phyloP scores from a whole-genome alignment of 129 eudicot species.

The Helianthus annuus region DNA sequence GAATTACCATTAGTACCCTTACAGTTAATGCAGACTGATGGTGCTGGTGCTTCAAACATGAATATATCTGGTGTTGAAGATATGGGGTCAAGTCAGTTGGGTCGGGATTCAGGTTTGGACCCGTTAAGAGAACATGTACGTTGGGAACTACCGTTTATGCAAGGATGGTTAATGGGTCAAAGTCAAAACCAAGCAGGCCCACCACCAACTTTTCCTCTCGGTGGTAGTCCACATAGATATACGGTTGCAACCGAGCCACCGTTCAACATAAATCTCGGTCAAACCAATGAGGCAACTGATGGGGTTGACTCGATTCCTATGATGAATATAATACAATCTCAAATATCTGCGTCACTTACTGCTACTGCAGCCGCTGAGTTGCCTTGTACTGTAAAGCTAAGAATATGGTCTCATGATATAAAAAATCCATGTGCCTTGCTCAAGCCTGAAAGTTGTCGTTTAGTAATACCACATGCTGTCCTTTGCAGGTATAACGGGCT shows the following conservation, averaged over 20 bases:
- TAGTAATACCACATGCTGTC: constrained; percentile 69
- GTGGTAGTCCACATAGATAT: constrained; percentile 36
- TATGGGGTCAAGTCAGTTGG: constrained; percentile 12
- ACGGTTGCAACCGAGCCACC: constrained; percentile 35
- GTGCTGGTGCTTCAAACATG: constrained; percentile 33
- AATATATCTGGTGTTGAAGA: constrained; percentile 31
- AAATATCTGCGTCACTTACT: constrained; percentile 55
- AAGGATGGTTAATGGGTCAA: constrained; percentile 79
- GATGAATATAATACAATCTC: constrained; percentile 57
- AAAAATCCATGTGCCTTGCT: constrained; percentile 56
- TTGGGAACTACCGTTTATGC: constrained; percentile 71
- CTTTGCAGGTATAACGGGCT: constrained; percentile 58
- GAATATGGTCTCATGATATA: constrained; percentile 62
- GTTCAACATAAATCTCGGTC: constrained; percentile 28
- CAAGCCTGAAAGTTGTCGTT: constrained; percentile 50
- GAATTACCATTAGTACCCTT: constrained; percentile 57
- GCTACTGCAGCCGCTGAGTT: constrained; percentile 72
- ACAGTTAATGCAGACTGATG: constrained; percentile 15
- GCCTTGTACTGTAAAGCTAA: constrained; percentile 73
- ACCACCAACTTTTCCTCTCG: constrained; percentile 39
- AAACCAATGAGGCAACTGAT: constrained; percentile 29
- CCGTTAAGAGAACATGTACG: constrained; percentile 51
- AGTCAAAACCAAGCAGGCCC: constrained; percentile 62
- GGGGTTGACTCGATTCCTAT: constrained; percentile 40
- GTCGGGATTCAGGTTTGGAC: constrained; percentile 29